Evolutionary conservation across 2,329 filamentous ascomycete genomes (phyloP), one percentile per base, ranked within the genome.

Genomic region (Colletotrichum tropicicola): DNA sequence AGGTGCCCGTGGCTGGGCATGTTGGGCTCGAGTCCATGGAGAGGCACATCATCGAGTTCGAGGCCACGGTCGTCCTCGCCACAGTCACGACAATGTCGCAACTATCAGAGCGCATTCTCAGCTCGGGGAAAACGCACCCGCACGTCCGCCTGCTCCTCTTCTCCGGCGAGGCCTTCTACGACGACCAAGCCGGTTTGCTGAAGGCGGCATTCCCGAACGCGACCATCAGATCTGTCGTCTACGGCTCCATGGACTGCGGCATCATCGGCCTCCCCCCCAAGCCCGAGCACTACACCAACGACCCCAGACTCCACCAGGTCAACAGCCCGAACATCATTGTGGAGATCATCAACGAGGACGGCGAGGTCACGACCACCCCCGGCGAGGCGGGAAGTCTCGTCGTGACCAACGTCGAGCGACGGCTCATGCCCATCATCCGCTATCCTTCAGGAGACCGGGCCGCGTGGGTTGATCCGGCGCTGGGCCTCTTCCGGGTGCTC

Each of bases 201-300:
- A 51, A 54, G 12, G 57, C 57, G 3, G 61, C 61, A 10, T 65
- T 65, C 7, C 57, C 61, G 2, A 65, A 65, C 15, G 57, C 61
- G 13, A 39, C 25, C 2, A 39, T 65, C 10, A 37, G 49, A 12
- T 65, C 57, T 2, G 35, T 65, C 1, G 57, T 65, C n/a, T 65
- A 65, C 43, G 61, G 61, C 5, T 65, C 61, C 6, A 65, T 65
- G 57, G 61, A 65, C 35, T 55, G 57, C 37, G 61, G 61, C 5
- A 30, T 65, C 17, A 61, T 65, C 17, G 61, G 61, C 12, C 15
- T 65, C 7, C 61, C 61, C n/a, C 61, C 61, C 5, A 51, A 37
- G 17, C 35, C 17, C 9, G 61, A 47, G n/a, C 49, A 65, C 23
- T 61, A 61, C 37, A 39, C 39, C 23, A 43, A 39, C 6, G 57